Evolutionary conservation across 2,329 filamentous ascomycete genomes (phyloP).

Genomic region (Stagonosporopsis rhizophila): DNA sequence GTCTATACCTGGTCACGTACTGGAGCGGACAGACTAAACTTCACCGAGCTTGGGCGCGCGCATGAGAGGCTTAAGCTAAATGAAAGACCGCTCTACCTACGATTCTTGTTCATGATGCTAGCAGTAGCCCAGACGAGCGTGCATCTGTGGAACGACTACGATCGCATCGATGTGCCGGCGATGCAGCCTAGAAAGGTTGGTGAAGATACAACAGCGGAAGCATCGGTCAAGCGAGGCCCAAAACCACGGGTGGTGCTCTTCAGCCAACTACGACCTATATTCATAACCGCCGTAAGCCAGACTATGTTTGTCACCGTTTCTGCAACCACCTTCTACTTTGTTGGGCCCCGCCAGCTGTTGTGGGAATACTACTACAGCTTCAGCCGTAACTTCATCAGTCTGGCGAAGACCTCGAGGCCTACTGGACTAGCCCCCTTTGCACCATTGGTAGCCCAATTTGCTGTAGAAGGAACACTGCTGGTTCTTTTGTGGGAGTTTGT

Average conservation of each 20-base stretch:
- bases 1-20: constrained; percentile 78
- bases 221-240: constrained; percentile 13
- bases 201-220: constrained; percentile 18
- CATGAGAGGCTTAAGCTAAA: constrained; percentile 79
- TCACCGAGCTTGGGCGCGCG: constrained; percentile 72
- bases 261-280: constrained; percentile 27
- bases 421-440: constrained; percentile 64
- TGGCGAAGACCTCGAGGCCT: constrained; percentile 70
- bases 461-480: constrained; percentile 68
- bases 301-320: constrained; percentile 59
- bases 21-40: constrained; percentile 67
- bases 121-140: constrained; percentile 72
- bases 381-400: constrained; percentile 74
- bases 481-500: constrained; percentile 77
- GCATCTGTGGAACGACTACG: constrained; percentile 77
- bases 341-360: constrained; percentile 36
- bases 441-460: constrained; percentile 61
- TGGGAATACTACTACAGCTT: constrained; percentile 68
- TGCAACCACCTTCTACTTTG: constrained; percentile 37
- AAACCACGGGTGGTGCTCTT: constrained; percentile 32
- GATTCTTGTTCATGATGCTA: constrained; percentile 71
- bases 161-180: constrained; percentile 65
- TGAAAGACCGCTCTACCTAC: constrained; percentile 83
- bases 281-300: constrained; percentile 22
- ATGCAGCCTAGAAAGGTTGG: constrained; percentile 34